Evolutionary conservation across 2,329 filamentous ascomycete species (phyloP), one percentile per base, ranked within the genome.

Genomic region (Apiospora arundinis): DNA sequence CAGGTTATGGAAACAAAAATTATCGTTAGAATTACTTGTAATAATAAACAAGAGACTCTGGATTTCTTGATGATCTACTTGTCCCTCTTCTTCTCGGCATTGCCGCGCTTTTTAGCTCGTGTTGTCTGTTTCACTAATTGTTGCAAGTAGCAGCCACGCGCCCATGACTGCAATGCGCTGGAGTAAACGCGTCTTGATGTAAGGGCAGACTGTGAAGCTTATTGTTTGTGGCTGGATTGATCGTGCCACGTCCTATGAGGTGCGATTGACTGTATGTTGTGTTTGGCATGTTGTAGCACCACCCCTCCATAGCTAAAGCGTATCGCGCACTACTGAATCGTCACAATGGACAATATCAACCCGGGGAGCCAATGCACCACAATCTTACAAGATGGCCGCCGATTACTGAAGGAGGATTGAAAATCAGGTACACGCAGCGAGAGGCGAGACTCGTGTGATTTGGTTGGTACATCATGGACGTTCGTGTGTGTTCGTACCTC

Each of bases 21-120:
- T 60, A 60, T 32, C 18, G 18, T 60, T 60, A 60, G 52, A 60
- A 32, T 60, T 37, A 37, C 28, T 60, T 60, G 52, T 60, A 60
- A 60, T 60, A 60, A 60, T 60, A 56, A 11, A 21, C 49, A 37
- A 60, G 52, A 37, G 9, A 11, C 16, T 14, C n/a, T 21, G 25
- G 25, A 28, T 60, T 60, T 60, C 28, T 60, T 60, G 28, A 37
- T 60, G 52, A 8, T 12, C 9, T 23, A n/a, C n/a, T 37, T 18
- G 16, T 32, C 3, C 6, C 6, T 6, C 6, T 32, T 6, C 6
- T 11, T 21, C 8, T 21, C 52, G 14, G 52, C 14, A 9, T 37
- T 8, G 16, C 52, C 28, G 52, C 4, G 28, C 4, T 32, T 37
- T 60, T 37, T 60, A 60, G 28, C 52, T 37, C 25, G 4, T n/a